Base-by-base conservation (phyloP, 2,329 filamentous ascomycete genomes). In the Aspergillus pseudoviridinutans region DNA sequence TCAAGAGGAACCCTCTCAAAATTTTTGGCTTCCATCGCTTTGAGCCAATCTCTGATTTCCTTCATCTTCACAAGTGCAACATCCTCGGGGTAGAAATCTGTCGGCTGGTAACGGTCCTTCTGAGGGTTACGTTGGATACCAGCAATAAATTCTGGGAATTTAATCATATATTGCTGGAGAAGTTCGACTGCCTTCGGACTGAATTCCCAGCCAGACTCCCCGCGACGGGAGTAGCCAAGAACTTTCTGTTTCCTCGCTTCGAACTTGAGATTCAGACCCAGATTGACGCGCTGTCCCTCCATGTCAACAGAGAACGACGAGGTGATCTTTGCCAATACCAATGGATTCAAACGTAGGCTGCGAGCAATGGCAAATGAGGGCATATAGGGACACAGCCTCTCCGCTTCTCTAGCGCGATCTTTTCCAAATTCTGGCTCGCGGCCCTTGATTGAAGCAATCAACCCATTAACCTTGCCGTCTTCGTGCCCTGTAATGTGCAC, bases 1-100 rank as follows among this genome's bases (percentile, higher is more conserved):
- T 99, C 94, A 14, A 99, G 83, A 24, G 94, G 93, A n/a, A 99
- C 94, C 63, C 88, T 88, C 74, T 97, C 93, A 65, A 99, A 95
- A 64, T 88, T 90, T 82, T 91, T 96, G 0, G 90, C 90, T 73
- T 97, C 90, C 50, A 96, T 85, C 46, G 87, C 87, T 79, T 97
- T 99, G 52, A 99, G 82, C 93, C 93, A 99, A 35, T 87, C 85
- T 27, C 87, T 89, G 61, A 99, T 96, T 72, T 97, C 94, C 78
- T 96, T 96, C 71, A 99, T 88, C 70, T 91, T 91, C 50, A 83
- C 76, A 52, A 87, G 87, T 3, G 92, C 93, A 50, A 86, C 80
- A 7, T 87, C 84, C 22, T 85, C 82, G 1, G 87, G 84, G 79
- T 94, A 99, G 67, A 97, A 89, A 69, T 96, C 91, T 0, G 87